Conservation (phyloP, 2,329 filamentous ascomycete species). For the Ophiosphaerella narmari region DNA sequence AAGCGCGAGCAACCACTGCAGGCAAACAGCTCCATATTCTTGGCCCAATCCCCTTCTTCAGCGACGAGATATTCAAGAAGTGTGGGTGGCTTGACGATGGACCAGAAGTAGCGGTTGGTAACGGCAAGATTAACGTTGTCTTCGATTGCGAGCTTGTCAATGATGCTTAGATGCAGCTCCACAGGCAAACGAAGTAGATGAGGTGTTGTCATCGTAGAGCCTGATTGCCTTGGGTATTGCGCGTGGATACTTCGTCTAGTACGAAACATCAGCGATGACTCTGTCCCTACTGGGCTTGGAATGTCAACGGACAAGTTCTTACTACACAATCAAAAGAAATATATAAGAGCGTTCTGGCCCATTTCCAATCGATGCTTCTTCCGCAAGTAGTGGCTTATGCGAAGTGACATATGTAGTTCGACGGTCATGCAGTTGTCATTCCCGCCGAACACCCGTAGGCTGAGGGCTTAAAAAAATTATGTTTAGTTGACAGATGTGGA, state of each 20-base stretch:
- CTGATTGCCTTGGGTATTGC: neutral
- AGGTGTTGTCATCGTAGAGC: slow-evolving; percentile 14
- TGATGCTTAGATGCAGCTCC: slow-evolving; percentile 30
- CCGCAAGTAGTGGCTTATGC: neutral
- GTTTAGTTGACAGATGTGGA: slow-evolving; percentile 1
- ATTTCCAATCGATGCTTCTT: too few relatives aligned
- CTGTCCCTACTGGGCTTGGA: too few relatives aligned
- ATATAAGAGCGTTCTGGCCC: too few relatives aligned
- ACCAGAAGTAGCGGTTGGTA: slow-evolving; percentile 24
- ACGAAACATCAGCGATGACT: too few relatives aligned
- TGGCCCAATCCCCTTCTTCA: slow-evolving; percentile 27
- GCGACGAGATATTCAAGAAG: slow-evolving; percentile 25
- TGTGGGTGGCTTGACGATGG: slow-evolving; percentile 22
- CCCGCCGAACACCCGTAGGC: too few relatives aligned
- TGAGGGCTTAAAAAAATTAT: neutral
- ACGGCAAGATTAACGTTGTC: slow-evolving; percentile 20
- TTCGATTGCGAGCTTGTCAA: slow-evolving; percentile 25
- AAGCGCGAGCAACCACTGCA: slow-evolving; percentile 29
- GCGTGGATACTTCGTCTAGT: neutral
- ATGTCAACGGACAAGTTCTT: too few relatives aligned
- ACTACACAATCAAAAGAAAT: too few relatives aligned
- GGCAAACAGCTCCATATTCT: slow-evolving; percentile 21
- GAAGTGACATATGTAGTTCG: neutral
- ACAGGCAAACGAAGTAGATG: slow-evolving; percentile 27
- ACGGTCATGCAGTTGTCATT: neutral